Evolutionary conservation across 73 alveolate species (phyloP).

Genomic region (Paramecium caudatum): DNA sequence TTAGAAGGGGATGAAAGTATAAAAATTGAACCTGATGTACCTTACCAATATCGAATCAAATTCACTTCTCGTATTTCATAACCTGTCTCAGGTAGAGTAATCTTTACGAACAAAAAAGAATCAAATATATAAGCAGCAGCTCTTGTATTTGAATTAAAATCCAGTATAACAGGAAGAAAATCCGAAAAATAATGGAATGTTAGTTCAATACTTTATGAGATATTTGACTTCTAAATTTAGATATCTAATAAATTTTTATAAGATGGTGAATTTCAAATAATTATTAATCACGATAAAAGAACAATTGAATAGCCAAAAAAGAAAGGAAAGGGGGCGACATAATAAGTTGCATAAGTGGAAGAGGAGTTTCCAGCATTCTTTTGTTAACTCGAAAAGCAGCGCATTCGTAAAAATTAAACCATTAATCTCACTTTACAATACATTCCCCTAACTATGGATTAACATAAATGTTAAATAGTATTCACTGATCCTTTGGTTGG

Average conservation of each 20-base stretch:
- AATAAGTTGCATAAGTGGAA: background rate
- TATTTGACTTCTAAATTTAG: conserved; percentile 70
- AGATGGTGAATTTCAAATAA: conserved; percentile 80
- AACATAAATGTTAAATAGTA: conserved; percentile 93
- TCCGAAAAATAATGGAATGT: conserved; percentile 87
- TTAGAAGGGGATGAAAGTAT: conserved; percentile 87
- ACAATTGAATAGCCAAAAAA: conserved; percentile 74
- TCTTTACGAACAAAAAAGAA: conserved; percentile 95
- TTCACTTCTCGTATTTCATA: conserved; percentile 93
- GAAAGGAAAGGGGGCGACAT: conserved; percentile 55
- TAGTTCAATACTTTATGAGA: conserved; percentile 78
- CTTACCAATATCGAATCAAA: conserved; percentile 93
- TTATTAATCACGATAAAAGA: conserved; percentile 78
- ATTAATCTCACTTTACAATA: conserved; percentile 87
- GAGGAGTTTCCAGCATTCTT: conserved; percentile 82
- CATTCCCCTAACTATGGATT: conserved; percentile 95
- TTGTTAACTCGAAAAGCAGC: conserved; percentile 80
- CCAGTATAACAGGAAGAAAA: conserved; percentile 95
- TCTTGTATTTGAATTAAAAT: conserved; percentile 95
- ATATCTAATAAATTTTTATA: conserved; percentile 69
- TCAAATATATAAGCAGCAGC: conserved; percentile 98
- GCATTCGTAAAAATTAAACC: conserved; percentile 85
- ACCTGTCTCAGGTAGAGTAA: conserved; percentile 94
- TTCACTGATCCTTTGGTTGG: conserved; percentile 93
- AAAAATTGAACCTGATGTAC: conserved; percentile 92